These are phyloP conservation scores for Chernovozyma aurita DNA, from an alignment of 1,139 yeast genomes.

Conservation along the genomic window DNA sequence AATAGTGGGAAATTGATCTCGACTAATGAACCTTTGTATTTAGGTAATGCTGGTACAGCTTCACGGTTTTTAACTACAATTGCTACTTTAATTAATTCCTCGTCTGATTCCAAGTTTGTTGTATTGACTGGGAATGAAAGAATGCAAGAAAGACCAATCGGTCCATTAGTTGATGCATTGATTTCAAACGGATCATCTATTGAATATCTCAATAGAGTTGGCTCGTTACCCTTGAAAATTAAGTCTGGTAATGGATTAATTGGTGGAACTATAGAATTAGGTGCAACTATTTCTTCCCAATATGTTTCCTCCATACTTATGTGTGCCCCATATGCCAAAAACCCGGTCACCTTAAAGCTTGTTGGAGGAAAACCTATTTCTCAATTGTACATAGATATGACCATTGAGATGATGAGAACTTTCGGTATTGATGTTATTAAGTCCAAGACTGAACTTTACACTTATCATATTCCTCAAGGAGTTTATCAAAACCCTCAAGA, in stretches of 20 bases:
- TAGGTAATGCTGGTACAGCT: slow-evolving; percentile 98
- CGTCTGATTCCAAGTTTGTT: slow-evolving; percentile 40
- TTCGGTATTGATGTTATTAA: slow-evolving; percentile 80
- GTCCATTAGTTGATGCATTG: slow-evolving; percentile 91
- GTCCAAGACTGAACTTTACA: slow-evolving; percentile 68
- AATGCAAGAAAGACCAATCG: slow-evolving; percentile 98
- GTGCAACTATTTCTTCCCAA: slow-evolving; percentile 96
- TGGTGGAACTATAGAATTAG: slow-evolving; percentile 91
- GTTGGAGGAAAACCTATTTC: slow-evolving; percentile 98
- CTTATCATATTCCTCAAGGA: slow-evolving; percentile 88
- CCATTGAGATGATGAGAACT: slow-evolving; percentile 88
- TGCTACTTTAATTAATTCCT: slow-evolving; percentile 64
- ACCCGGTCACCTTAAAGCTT: slow-evolving; percentile 80
- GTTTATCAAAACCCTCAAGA: slow-evolving; percentile 74
- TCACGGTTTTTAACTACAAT: slow-evolving; percentile 91
- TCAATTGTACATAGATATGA: slow-evolving; percentile 94
- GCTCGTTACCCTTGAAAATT: slow-evolving; percentile 83
- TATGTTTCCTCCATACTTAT: slow-evolving; percentile 93
- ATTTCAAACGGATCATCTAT: slow-evolving; percentile 73
- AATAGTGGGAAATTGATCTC: slow-evolving; percentile 74
- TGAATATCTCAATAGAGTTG: slow-evolving; percentile 65
- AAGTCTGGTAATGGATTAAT: slow-evolving; percentile 65
- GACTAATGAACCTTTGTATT: slow-evolving; percentile 57
- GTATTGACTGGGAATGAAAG: slow-evolving; percentile 89
- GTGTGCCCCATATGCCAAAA: slow-evolving; percentile 95